Evolutionary conservation across 192 early-diverging fungal species (phyloP).

Genomic region (Endogone sp.): DNA sequence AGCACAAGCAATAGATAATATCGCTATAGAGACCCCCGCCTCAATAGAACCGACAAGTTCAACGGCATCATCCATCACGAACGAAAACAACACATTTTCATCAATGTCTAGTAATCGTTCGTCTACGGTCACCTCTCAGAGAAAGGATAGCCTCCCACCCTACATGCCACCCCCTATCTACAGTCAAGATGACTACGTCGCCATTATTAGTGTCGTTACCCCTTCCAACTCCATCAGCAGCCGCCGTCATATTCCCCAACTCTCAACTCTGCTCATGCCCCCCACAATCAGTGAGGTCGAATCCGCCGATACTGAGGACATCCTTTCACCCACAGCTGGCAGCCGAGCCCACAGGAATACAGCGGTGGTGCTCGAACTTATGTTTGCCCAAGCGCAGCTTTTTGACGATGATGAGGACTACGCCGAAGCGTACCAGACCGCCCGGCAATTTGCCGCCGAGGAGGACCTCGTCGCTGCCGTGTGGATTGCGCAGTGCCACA

Average conservation of each 20-base stretch:
- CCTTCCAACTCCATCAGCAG: neutral
- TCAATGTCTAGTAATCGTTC: neutral
- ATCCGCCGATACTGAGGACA: neutral
- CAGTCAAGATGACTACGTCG: neutral
- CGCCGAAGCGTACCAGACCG: conserved; percentile 11
- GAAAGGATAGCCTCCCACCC: neutral
- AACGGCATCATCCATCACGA: too few relatives aligned
- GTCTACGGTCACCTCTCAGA: neutral
- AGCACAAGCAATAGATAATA: too few relatives aligned
- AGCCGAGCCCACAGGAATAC: neutral
- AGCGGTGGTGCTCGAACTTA: neutral
- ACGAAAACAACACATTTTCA: neutral
- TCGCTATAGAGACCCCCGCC: too few relatives aligned
- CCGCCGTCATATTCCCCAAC: neutral
- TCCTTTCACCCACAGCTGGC: too few relatives aligned
- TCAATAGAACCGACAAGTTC: too few relatives aligned
- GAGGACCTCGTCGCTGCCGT: conserved; percentile 14
- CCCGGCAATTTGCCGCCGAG: conserved; percentile 6
- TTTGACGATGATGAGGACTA: conserved; percentile 12
- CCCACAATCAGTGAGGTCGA: neutral
- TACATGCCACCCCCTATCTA: neutral
- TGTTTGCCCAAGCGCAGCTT: conserved; percentile 14
- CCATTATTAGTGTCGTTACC: neutral
- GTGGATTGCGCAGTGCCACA: conserved; percentile 23
- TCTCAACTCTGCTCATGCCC: neutral